These are phyloP conservation scores for Nematocida minor DNA, from an alignment of 371 early-diverging fungal genomes.

Conservation along the genomic window DNA sequence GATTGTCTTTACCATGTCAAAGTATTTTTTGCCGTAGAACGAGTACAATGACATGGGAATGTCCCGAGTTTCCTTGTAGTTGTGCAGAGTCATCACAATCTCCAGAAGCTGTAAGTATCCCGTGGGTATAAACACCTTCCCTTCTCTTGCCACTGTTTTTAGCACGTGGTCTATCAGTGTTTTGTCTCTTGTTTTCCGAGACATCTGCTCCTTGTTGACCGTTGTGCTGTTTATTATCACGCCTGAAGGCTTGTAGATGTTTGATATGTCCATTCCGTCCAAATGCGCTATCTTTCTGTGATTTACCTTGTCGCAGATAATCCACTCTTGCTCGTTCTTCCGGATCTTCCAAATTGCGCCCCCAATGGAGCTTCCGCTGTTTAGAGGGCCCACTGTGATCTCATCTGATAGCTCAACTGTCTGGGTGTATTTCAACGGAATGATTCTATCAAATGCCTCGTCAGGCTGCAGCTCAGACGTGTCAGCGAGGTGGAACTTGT, in stretches of 20 bases:
- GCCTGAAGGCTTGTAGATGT: slow-evolving; percentile 73
- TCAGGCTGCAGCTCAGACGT: slow-evolving; percentile 73
- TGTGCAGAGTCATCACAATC: slow-evolving; percentile 76
- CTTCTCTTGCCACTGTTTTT: slow-evolving; percentile 69
- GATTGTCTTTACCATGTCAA: slow-evolving; percentile 62
- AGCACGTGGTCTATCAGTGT: slow-evolving; percentile 64
- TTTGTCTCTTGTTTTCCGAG: slow-evolving; percentile 52
- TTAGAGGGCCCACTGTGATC: slow-evolving; percentile 78
- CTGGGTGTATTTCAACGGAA: slow-evolving; percentile 79
- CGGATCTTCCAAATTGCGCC: slow-evolving; percentile 90
- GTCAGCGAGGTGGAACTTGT: slow-evolving; percentile 67
- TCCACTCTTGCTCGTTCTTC: slow-evolving; percentile 79
- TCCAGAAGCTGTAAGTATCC: slow-evolving; percentile 81
- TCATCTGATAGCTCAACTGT: slow-evolving; percentile 75
- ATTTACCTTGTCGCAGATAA: slow-evolving; percentile 88
- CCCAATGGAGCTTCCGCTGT: slow-evolving; percentile 89
- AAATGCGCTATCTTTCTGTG: slow-evolving; percentile 75
- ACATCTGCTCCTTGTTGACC: slow-evolving; percentile 66
- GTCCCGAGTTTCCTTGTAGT: slow-evolving; percentile 66
- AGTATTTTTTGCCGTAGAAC: slow-evolving; percentile 52
- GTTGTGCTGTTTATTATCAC: slow-evolving; percentile 73
- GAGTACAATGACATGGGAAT: slow-evolving; percentile 66
- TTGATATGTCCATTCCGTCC: slow-evolving; percentile 70
- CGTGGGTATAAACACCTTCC: slow-evolving; percentile 80
- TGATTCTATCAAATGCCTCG: slow-evolving; percentile 74